Base-by-base conservation (phyloP, 1,284 basidiomycete genomes). In the Cryptococcus neoformans region DNA sequence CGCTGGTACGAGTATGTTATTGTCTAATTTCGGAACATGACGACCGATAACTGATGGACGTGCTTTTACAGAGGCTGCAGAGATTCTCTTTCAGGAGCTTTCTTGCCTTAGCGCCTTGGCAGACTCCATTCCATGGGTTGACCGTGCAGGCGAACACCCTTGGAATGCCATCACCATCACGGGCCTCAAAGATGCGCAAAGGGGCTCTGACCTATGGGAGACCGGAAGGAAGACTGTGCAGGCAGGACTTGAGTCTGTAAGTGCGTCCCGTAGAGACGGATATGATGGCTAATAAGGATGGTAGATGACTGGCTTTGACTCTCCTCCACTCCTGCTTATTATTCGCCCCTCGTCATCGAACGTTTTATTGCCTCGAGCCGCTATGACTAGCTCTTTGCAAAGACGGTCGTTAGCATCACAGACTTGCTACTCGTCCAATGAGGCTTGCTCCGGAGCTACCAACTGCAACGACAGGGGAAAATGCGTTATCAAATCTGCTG, bases 111-210 rank as follows among this genome's bases (percentile, higher is more conserved):
- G 68, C 34, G 72, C 73, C 9, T 53, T 78, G 41, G 73, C 71
- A 6, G 74, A 75, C 44, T 66, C 63, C 10, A 56, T 75, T 45
- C 68, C 73, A 41, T 72, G 67, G 66, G 41, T 62, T 36, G 62
- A 68, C 47, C 60, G 62, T 21, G 53, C 62, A 6, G 60, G 53
- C 34, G 57, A 66, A 9, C 58, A 59, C 38, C 57, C 63, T 14
- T 78, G 73, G 72, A 71, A 78, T 50, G 69, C 75, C 11, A 70
- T 76, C 54, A 59, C 61, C 37, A 70, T 76, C 46, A 67, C 67
- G n/a, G 66, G 66, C 7, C 64, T 78, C 35, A 62, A 58, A 11
- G 57, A 65, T 38, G 60, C 68, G 3, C 56, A 64, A 28, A 51
- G 59, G 28, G 65, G 62, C 5, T 62, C 65, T 9, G 69, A 68